These are phyloP conservation scores for Hypseocharis bilobata DNA, from an alignment of 441 rosid species.

Conservation along the genomic window DNA sequence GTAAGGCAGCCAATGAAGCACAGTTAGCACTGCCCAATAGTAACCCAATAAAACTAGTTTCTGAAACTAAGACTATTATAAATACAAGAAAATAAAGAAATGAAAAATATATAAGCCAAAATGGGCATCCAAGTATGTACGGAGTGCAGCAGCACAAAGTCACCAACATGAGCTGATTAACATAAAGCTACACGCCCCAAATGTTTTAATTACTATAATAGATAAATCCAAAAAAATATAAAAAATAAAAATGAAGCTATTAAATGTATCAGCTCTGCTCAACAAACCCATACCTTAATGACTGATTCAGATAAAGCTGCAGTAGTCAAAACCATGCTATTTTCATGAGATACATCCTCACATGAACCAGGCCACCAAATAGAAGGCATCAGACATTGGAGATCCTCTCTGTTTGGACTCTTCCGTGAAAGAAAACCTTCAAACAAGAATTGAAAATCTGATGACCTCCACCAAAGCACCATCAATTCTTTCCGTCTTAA, in stretches of 20 bases:
- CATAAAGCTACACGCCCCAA: background rate
- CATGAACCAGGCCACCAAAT: constrained; percentile 99
- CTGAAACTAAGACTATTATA: background rate
- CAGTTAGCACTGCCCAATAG: no score
- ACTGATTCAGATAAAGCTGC: constrained; percentile 69
- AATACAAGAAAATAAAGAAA: background rate
- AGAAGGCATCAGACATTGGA: constrained; percentile 74
- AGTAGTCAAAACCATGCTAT: constrained; percentile 71
- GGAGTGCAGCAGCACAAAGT: background rate
- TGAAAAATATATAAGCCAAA: background rate
- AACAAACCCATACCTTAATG: constrained; percentile 50
- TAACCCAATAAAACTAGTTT: background rate
- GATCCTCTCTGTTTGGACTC: constrained; percentile 76
- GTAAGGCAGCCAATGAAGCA: background rate
- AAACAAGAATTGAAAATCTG: constrained; percentile 63
- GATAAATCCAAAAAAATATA: background rate
- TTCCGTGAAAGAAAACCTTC: constrained; percentile 79
- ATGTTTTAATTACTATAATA: background rate
- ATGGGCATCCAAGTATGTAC: background rate
- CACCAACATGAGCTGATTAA: background rate
- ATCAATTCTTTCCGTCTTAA: constrained; percentile 64
- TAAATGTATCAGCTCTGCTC: constrained; percentile 1
- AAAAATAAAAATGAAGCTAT: background rate
- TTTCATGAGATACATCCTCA: constrained; percentile 67
- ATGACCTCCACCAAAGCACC: constrained; percentile 77